Evolutionary conservation across 1,284 basidiomycete genomes (phyloP), one percentile per base, ranked within the genome.

Genomic region (Pyrrhoderma noxium): DNA sequence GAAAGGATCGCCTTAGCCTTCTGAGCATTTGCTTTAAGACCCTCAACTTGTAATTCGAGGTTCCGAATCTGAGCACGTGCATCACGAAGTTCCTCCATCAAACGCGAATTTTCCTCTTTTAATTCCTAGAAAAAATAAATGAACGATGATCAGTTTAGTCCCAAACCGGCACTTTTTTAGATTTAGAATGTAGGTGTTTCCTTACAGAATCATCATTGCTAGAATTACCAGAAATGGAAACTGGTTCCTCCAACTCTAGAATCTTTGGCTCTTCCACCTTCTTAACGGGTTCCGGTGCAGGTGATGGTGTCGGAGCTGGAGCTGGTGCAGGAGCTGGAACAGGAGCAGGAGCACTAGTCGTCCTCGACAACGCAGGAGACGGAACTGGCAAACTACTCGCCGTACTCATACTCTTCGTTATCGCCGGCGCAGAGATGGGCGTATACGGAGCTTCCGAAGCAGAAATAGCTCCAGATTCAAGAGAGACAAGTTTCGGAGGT

Each of bases 41-140:
- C 71, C 67, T 92, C 89, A n/a, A 92, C 77, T 68, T 91, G 85
- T 50, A 91, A 63, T 67, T 93, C 89, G 38, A 93, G 67, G 59
- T 83, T 83, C 55, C 89, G 71, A 51, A 93, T 90, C 67, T 86
- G 79, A 64, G 81, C 80, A 41, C 85, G 76, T 34, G 86, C 82
- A 27, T 89, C 87, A 27, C 86, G 76, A 40, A 92, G 72, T 59
- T 89, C 85, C 1, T 66, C 64, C 19, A 66, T 75, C 51, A 92
- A 70, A 5, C 70, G 72, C 2, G 70, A 69, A 59, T 89, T 89
- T 62, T 90, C 84, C 18, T 77, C 70, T 53, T 66, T 62, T 11
- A 80, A 61, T 22, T 56, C 65, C 1, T 61, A 41, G 16, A 56
- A 59, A 57, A 51, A 41, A 7, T n/a, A 18, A 18, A 8, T 40